Base-by-base conservation (phyloP, 2,329 filamentous ascomycete genomes). In the Pyrenochaeta sp. region DNA sequence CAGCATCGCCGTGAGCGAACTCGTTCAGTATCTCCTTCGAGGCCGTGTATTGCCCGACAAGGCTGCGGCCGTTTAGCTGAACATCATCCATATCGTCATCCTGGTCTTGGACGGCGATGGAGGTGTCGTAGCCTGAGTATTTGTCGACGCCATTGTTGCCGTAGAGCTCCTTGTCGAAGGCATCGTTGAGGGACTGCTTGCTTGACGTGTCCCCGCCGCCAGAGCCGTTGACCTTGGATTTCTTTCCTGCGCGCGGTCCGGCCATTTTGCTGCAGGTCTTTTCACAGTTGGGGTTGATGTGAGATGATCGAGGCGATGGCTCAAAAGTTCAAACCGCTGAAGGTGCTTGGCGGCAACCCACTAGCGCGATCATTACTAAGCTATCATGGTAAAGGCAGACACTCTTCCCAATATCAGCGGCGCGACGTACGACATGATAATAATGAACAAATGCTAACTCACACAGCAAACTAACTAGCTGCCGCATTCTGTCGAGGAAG, bases 1-100 rank as follows among this genome's bases (percentile, higher is more conserved):
- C 94, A 27, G 94, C 92, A 43, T 91, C 93, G 54, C 93, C 93
- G 52, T 87, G 88, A 25, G 94, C 90, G 79, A 97, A 96, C 80
- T 99, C 95, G 75, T 97, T 92, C 74, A 99, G 93, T 80, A 97
- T 92, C 50, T 91, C 89, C 67, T 88, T 90, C 39, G 93, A 94
- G 27, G 95, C 95, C 36, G 95, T 99, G 80, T 99, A 99, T 79
- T 98, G 95, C 63, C 93, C 94, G 34, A 97, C 90, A 59, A 99
- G 84, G 59, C 92, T 88, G 71, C 90, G 87, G 68, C 91, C 88
- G 68, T 77, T 82, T 45, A 82, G 76, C n/a, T 83, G 88, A 55
- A 81, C 88, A 77, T 90, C 91, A 49, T 86, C 86, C 86, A 92
- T 92, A 71, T 90, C 89, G 65, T 93, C 91, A 58, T 92, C 91